Evolutionary conservation across 495 filamentous ascomycete species (phyloP), one percentile per base, ranked within the genome.

Genomic region (Penicillium macrosclerotiorum): DNA sequence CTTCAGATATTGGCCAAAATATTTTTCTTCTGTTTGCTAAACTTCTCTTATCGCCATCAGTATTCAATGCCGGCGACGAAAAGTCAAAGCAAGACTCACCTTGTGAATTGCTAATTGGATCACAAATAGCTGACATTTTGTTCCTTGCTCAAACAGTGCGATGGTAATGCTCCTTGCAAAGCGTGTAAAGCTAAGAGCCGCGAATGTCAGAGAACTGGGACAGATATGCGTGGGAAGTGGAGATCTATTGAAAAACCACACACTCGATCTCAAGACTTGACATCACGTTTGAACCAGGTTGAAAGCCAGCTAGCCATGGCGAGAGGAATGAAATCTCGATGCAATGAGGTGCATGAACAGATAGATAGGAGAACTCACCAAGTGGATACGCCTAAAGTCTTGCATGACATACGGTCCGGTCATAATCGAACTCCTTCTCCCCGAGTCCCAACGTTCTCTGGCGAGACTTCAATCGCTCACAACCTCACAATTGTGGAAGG

Each of bases 391-490:
- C 12, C 12, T 8, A 3, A 23, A 8, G 20, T 11, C 5, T 18
- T 8, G 17, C 33, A 20, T 11, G 33, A 35, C 7, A 20, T 18
- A 12, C 4, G 8, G 20, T 19, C 38, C 17, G 7, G 14, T 9
- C 27, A 16, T 5, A 3, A 17, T 27, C 19, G 13, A 12, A 45
- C 8, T 33, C 8, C 17, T 7, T 45, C 38, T 3, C 32, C 22
- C 2, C 26, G 47, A 20, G 45, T 55, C 0, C 51, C 42, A 1
- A 37, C 54, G 1, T 64, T 59, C 23, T 57, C 52, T 6, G 61
- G 61, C 1, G 61, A 65, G 35, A 57, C 62, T 4, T 62, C 62
- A 3, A 47, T 65, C 22, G 29, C 46, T 6, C 56, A 58, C 14
- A 58, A 49, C 1, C 22, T 65, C 14, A 47, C 52, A 11, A 45